A percentile compares a stretch with the other conserved stretches of the same genome.
Evolutionary conservation across 1,139 yeast genomes (phyloP).

Genomic region (Kazachstania sp.): DNA sequence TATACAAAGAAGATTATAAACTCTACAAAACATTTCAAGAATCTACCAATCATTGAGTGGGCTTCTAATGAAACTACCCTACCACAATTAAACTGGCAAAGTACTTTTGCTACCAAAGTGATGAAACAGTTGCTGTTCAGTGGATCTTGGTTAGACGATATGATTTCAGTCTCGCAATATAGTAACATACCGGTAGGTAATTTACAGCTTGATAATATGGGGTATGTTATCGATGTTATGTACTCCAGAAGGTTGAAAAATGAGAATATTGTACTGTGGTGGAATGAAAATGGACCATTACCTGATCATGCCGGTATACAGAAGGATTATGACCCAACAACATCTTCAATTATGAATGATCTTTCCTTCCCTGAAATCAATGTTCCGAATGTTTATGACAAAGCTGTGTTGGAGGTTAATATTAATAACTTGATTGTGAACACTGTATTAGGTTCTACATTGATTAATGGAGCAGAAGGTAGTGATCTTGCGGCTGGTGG

Average conservation of each 20-base stretch:
- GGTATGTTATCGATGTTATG: conserved; percentile 72
- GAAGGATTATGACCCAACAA: conserved; percentile 40
- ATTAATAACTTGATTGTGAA: conserved; percentile 75
- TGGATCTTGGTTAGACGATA: conserved; percentile 65
- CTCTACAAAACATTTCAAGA: conserved; percentile 39
- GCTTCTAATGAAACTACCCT: conserved; percentile 46
- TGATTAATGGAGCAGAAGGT: conserved; percentile 87
- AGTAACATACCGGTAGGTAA: conserved; percentile 84
- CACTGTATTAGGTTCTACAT: conserved; percentile 74
- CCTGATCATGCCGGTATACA: conserved; percentile 88
- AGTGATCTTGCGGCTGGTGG: conserved; percentile 53
- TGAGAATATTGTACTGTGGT: conserved; percentile 76
- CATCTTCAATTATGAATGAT: conserved; percentile 42
- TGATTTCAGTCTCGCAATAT: conserved; percentile 58
- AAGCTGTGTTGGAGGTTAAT: conserved; percentile 71
- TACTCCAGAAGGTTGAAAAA: conserved; percentile 70
- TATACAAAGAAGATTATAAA: conserved; percentile 40
- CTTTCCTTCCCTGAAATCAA: conserved; percentile 67
- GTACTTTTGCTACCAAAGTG: conserved; percentile 55
- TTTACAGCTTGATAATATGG: conserved; percentile 64
- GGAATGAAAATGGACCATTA: conserved; percentile 65
- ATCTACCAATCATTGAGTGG: conserved; percentile 61
- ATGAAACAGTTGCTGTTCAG: conserved; percentile 65
- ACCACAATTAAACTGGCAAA: conserved; percentile 86
- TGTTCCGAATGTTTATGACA: conserved; percentile 71